phyloP scores from a whole-genome alignment of 2,329 filamentous ascomycete species.

The Ascochyta rabiei region DNA sequence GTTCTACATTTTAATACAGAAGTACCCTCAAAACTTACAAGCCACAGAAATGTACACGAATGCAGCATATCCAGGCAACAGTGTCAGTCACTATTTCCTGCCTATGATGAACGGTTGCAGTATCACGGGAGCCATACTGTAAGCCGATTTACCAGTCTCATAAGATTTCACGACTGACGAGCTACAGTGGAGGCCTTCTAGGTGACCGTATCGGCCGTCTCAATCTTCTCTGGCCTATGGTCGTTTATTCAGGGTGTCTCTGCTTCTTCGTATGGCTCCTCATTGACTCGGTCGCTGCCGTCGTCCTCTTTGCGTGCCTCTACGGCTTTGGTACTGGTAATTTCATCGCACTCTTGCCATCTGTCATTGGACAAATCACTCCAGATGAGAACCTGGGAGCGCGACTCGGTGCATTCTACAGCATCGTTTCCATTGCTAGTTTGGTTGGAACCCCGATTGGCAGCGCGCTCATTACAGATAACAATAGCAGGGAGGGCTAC shows the following conservation, averaged over 20 bases:
- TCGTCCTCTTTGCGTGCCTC: conserved; percentile 68
- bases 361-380: conserved; percentile 72
- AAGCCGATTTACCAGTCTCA: conserved; percentile 41
- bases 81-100: conserved; percentile 56
- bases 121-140: conserved; percentile 59
- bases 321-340: conserved; percentile 74
- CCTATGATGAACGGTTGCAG: conserved; percentile 57
- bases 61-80: conserved; percentile 56
- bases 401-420: conserved; percentile 68
- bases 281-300: conserved; percentile 56
- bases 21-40: not conserved
- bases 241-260: conserved; percentile 50
- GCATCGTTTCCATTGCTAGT: conserved; percentile 66
- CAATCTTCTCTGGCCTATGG: conserved; percentile 61
- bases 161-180: not conserved
- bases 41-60: conserved; percentile 64
- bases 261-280: conserved; percentile 64
- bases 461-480: conserved; percentile 50
- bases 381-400: conserved; percentile 73
- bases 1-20: no score
- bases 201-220: conserved; percentile 61
- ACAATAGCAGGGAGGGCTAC: conserved; percentile 28
- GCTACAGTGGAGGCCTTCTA: conserved; percentile 55
- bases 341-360: conserved; percentile 67
- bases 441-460: conserved; percentile 72